Base-by-base conservation (phyloP, 1,284 basidiomycete genomes). In the Ustilago hordei region DNA sequence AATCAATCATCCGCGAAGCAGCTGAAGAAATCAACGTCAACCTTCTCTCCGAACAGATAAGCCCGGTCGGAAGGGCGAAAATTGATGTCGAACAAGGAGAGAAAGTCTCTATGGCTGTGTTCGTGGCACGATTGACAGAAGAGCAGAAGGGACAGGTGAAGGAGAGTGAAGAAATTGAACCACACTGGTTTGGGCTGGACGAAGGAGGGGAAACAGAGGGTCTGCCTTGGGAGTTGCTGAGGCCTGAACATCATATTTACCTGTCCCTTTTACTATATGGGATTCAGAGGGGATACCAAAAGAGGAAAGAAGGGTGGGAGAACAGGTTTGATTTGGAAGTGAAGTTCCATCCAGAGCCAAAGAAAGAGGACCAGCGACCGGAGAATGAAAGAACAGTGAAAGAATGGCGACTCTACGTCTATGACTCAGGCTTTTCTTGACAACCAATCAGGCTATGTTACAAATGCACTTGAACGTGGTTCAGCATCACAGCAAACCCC, bases 211-310 rank as follows among this genome's bases (percentile, higher is more conserved):
- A 28, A 28, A n/a, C 6, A 32, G 50, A 12, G 19, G 4, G 3
- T 12, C 38, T 55, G 48, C 45, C 57, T 8, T 31, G 41, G 28
- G 15, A 50, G 0, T 17, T 4, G 7, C 58, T 65, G 55, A 48
- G 69, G 4, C 69, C 69, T 2, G 69, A 71, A 47, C 55, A 62
- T 17, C 41, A 35, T 17, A 38, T 72, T 12, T 72, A 72, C 13
- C 32, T 67, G 8, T 5, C 19, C 0, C 4, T 36, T 9, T 17
- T 70, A 23, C 8, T 61, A 2, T 12, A 48, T 7, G 23, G 45
- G 28, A 50, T 34, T 34, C 36, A 38, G 11, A 8, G 11, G 11
- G n/a, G 13, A 6, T 17, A 41, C 31, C 32, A 19, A 6, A 11
- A 11, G 13, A 19, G 60, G n/a, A 5, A 12, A 23, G 32, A 32